Conservation (phyloP, 75 land plant species). For the Ceratopteris richardii region DNA sequence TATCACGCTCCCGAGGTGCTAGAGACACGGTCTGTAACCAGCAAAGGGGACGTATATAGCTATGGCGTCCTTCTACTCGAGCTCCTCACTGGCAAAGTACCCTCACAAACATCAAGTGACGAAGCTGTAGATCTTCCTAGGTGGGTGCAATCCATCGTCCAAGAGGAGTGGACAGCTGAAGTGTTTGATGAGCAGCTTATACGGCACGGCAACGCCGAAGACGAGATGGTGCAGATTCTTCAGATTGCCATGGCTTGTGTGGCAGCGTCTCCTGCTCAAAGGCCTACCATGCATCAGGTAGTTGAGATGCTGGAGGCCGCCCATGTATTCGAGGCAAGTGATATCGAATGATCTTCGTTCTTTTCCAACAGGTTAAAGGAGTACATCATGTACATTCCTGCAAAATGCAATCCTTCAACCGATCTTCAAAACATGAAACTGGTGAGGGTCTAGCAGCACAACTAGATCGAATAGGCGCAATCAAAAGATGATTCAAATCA, state of each 20-base stretch:
- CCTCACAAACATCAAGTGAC: constrained; percentile 53
- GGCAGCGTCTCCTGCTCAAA: constrained; percentile 48
- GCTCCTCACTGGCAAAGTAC: constrained; percentile 70
- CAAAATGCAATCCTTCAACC: too few species aligned
- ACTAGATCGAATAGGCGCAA: too few species aligned
- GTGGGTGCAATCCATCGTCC: constrained; percentile 66
- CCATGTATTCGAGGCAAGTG: too few species aligned
- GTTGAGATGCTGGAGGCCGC: constrained; percentile 30
- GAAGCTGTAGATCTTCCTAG: constrained; percentile 75
- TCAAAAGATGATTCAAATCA: too few species aligned
- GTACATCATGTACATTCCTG: too few species aligned
- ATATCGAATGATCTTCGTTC: too few species aligned
- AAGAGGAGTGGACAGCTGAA: constrained; percentile 75
- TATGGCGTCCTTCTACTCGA: constrained; percentile 75
- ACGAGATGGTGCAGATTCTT: constrained; percentile 67
- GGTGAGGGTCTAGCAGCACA: too few species aligned
- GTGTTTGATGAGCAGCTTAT: constrained; percentile 79
- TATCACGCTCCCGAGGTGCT: constrained; percentile 86
- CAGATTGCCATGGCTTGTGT: constrained; percentile 57
- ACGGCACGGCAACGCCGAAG: constrained; percentile 36
- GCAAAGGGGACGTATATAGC: constrained; percentile 84
- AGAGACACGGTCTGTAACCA: constrained; percentile 48
- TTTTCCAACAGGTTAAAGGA: too few species aligned
- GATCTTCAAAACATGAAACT: too few species aligned
- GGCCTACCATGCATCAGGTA: constrained; percentile 54